Evolutionary conservation across 148 eudicot genomes (phyloP), one percentile per base, ranked within the genome.

Genomic region (Bassia scoparia): DNA sequence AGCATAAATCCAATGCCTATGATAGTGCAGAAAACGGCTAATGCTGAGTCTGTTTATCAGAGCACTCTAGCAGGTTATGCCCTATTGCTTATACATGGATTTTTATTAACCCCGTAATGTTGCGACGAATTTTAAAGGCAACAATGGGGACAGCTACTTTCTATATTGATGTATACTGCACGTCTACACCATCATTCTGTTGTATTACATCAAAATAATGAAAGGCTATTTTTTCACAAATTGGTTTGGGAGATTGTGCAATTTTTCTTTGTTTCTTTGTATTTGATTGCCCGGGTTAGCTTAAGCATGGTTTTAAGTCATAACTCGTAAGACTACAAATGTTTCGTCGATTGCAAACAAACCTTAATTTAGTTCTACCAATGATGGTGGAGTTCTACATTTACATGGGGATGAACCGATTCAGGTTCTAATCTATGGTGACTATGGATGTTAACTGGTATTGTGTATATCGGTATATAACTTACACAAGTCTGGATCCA

Each of bases 1-100:
- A 96, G 81, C 99, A 96, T 78, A 96, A 96, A 80, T 96, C 99
- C 5, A 96, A 96, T 74, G 90, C 97, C 37, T 90, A 92, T 62
- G 96, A 96, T 80, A 89, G 84, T 68, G 94, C 96, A 21, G 99
- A 95, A 78, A 95, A 95, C 68, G 99, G 99, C 44, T 93, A 68
- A 89, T 77, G 12, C 24, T 29, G 44, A 23, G 6, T 35, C 31
- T 5, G 12, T 49, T n/a, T 52, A 77, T 69, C 14, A 20, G 21
- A 14, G 55, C 44, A 29, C n/a, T 37, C 29, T 58, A 26, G 67
- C 56, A 41, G n/a, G 54, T 29, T 35, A 23, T 77, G 68, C 61
- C 76, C 6, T 1, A 73, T 55, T 77, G 69, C 61, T 81, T 78
- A 34, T n/a, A 71, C 77, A 74, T 87, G 83, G 7, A 83, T 81